Conservation (phyloP, 805 yeast genomes). For the Sugiyamaella chiloensis region DNA sequence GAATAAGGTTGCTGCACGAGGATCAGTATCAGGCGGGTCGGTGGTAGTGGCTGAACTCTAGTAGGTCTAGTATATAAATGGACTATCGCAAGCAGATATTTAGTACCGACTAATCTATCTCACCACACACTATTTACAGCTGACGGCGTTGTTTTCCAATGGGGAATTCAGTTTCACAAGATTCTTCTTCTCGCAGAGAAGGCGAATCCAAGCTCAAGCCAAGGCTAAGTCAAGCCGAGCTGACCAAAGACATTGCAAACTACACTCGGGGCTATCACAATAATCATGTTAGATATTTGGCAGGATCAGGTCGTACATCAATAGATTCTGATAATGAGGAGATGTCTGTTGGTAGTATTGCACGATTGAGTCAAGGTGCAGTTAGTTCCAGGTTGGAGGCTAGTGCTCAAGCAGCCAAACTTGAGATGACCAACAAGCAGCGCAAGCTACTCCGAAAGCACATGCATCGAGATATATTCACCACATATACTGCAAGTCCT, state of each 20-base stretch:
- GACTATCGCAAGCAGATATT: too few species aligned
- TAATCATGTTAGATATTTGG: not conserved
- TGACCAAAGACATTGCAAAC: not conserved
- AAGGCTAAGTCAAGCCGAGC: not conserved
- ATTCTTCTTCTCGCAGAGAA: not conserved
- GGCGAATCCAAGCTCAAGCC: not conserved
- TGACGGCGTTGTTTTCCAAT: not conserved
- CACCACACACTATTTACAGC: not conserved
- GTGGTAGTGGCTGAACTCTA: not conserved
- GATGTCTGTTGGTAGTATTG: too few species aligned
- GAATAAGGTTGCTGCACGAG: too few species aligned
- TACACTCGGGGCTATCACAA: not conserved
- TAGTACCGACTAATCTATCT: too few species aligned
- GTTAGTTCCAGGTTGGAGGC: not conserved
- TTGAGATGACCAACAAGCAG: not conserved
- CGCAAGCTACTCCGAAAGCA: slow-evolving; percentile 17
- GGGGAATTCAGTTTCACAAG: not conserved
- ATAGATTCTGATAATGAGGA: not conserved
- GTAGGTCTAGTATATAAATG: too few species aligned
- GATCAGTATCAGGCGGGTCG: too few species aligned
- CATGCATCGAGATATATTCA: slow-evolving; percentile 29
- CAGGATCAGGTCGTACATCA: not conserved
- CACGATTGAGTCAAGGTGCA: not conserved
- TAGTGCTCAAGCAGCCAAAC: not conserved
- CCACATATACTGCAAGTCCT: slow-evolving; percentile 19